Conservation (phyloP, 305 asterid species). For the Fraxinus paxiana region DNA sequence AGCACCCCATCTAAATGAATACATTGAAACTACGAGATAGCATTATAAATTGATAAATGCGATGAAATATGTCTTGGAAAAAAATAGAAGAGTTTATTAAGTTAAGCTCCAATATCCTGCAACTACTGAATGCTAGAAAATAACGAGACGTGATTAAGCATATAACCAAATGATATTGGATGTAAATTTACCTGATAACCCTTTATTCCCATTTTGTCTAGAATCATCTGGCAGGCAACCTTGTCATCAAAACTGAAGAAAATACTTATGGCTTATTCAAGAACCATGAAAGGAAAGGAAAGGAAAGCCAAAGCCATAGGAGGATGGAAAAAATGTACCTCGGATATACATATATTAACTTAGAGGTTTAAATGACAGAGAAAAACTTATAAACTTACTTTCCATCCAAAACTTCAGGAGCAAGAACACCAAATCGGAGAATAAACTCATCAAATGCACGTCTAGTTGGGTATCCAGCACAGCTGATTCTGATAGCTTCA, state of each 20-base stretch:
- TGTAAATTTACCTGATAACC: constrained; percentile 76
- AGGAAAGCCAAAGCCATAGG: constrained; percentile 5
- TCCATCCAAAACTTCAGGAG: constrained; percentile 95
- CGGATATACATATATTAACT: constrained; percentile 15
- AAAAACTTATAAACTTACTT: constrained; percentile 45
- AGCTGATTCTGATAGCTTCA: constrained; percentile 98
- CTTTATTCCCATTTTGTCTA: constrained; percentile 80
- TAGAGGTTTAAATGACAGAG: constrained; percentile 20
- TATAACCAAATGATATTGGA: not conserved
- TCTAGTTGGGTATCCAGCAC: constrained; percentile 99
- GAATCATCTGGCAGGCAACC: constrained; percentile 80
- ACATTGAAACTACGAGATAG: constrained; percentile 4
- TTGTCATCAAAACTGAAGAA: constrained; percentile 78
- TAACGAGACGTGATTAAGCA: not conserved
- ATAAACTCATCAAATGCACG: constrained; percentile 97
- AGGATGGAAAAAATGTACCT: constrained; percentile 4
- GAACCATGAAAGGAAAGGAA: not conserved
- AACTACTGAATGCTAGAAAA: not conserved
- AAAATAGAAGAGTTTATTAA: not conserved
- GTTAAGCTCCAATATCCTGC: not conserved
- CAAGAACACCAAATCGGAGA: constrained; percentile 97
- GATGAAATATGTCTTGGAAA: not conserved
- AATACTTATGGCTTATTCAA: constrained; percentile 19
- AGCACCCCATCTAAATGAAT: constrained; percentile 15
- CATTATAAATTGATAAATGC: not conserved